These are phyloP conservation scores for Polyplosphaeria fusca DNA, from an alignment of 495 filamentous ascomycete genomes.

Conservation along the genomic window DNA sequence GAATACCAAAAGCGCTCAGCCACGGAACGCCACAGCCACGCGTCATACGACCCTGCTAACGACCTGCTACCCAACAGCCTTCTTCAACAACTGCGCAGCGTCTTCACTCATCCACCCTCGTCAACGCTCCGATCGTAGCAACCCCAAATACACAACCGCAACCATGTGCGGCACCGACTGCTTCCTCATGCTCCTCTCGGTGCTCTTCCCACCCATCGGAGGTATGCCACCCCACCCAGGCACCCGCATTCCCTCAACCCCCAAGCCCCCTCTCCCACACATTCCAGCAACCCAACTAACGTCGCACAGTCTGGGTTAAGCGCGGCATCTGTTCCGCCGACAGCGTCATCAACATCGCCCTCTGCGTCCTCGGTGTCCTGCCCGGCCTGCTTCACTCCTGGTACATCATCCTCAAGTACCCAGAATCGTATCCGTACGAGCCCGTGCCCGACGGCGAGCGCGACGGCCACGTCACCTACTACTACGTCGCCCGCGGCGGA, in stretches of 20 bases:
- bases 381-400: conserved; percentile 92
- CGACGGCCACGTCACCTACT: conserved; percentile 40
- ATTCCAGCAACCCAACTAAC: conserved; percentile 22
- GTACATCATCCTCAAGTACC: conserved; percentile 95
- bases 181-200: conserved; percentile 81
- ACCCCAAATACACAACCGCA: conserved; percentile 12
- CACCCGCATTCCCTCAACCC: conserved; percentile 13
- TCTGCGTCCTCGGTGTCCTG: conserved; percentile 82
- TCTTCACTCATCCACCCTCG: not conserved
- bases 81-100: not conserved
- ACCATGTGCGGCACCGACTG: conserved; percentile 75
- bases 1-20: too few species aligned
- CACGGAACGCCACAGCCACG: not conserved
- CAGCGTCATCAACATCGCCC: conserved; percentile 90
- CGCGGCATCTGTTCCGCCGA: conserved; percentile 89
- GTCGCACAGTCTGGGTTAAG: conserved; percentile 83
- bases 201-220: conserved; percentile 90
- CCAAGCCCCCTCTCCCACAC: not conserved
- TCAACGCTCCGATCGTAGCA: too few species aligned
- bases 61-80: not conserved
- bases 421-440: conserved; percentile 69
- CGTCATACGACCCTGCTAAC: conserved; percentile 2
- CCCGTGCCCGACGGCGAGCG: conserved; percentile 52
- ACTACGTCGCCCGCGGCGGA: conserved; percentile 45
- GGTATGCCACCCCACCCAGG: conserved; percentile 55